Evolutionary conservation across 352 stramenopile genomes (phyloP), one percentile per base, ranked within the genome.

Genomic region (Phytophthora aleatoria): DNA sequence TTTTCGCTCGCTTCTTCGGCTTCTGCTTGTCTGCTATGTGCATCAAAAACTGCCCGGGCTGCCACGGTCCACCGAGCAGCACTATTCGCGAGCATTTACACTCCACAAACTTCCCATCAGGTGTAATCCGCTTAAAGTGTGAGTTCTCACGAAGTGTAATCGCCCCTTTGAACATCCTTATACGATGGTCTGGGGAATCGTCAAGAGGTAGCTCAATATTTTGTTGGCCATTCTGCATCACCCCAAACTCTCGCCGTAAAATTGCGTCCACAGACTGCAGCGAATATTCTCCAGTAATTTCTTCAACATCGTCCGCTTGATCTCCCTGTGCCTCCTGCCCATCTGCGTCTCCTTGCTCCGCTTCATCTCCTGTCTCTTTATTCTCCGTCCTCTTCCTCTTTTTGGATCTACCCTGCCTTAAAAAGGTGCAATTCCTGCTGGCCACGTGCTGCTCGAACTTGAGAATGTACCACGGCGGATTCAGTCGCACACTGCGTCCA

Each of bases 401-500:
- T 27, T 43, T 61, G 1, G 57, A 16, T 31, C 41, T 42, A 24
- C 64, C 80, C 30, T 80, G 69, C 15, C 82, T 75, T 3, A 93
- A 68, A 50, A 89, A 89, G 6, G 78, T 79, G 71, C 83, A 94
- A 55, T 92, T 94, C 35, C 86, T 74, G 53, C 86, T 94, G 16
- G 85, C 81, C n/a, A 91, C 69, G 52, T 94, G 86, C 72, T 94
- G 86, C 66, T 94, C 86, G 36, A 86, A 94, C 64, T 94, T 94
- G 45, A 91, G 69, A 50, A 94, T 91, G 57, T 94, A 94, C 86
- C 86, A 94, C 30, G 86, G 79, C 33, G 86, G 86, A 26, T 94
- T 94, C 13, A 94, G 60, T 0, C 82, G 75, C 49, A 94, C 86
- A 42, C 58, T 75, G 41, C 83, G 81, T 3, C 86, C 83, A 61